Evolutionary conservation across 306 rosid genomes (phyloP).

Genomic region (Malus fusca): DNA sequence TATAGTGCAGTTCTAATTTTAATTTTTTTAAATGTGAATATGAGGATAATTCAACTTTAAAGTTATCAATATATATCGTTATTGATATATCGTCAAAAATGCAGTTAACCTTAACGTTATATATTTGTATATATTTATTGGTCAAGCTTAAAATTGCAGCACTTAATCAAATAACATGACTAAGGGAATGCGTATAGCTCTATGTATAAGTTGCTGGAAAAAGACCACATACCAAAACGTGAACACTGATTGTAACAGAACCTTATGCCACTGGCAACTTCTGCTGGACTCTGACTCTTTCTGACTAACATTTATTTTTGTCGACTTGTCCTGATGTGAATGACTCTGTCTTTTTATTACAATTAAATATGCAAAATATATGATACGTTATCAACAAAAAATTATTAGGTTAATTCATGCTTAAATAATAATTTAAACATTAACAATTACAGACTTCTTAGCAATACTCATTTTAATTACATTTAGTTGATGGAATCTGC

Average conservation of each 20-base stretch:
- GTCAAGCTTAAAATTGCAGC: no score
- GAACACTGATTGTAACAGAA: neutral
- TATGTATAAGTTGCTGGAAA: neutral
- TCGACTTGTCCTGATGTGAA: neutral
- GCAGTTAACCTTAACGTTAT: no score
- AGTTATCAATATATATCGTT: no score
- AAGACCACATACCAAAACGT: neutral
- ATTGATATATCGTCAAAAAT: no score
- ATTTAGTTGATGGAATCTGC: neutral
- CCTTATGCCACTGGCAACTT: neutral
- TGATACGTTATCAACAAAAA: no score
- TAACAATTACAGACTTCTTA: no score
- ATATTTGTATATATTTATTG: no score
- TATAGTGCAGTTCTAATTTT: no score
- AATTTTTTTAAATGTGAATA: no score
- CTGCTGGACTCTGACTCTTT: neutral
- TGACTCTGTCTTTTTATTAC: neutral
- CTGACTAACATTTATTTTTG: neutral
- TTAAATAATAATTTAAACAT: no score
- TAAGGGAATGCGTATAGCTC: neutral
- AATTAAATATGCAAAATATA: no score
- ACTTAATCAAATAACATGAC: neutral
- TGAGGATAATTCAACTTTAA: no score
- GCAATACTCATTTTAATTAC: neutral
- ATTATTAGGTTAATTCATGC: accelerated